Evolutionary conservation across 2,329 filamentous ascomycete species (phyloP).

Genomic region (Clarireedia monteithiana): DNA sequence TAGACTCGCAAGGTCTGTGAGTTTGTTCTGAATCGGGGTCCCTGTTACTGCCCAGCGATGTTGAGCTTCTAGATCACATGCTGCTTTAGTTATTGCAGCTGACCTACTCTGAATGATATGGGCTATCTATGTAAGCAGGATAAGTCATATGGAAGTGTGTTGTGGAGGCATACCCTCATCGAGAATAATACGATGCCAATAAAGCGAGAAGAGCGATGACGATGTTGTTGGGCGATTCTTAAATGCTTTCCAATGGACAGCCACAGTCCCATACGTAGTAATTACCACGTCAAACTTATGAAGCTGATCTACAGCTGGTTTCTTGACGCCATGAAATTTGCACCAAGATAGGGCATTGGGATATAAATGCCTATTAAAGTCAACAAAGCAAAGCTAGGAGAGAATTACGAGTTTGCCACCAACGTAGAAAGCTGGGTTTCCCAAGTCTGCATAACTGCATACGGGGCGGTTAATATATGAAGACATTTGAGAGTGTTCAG

Average conservation of each 20-base stretch:
- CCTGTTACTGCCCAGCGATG: constrained; percentile 31
- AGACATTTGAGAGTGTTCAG: too few relatives aligned
- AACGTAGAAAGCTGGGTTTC: too few relatives aligned
- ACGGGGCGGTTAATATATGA: too few relatives aligned
- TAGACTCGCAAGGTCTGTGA: constrained; percentile 27
- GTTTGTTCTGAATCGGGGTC: constrained; percentile 26
- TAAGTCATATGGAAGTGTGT: too few relatives aligned
- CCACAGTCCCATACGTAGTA: background rate
- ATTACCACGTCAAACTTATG: background rate
- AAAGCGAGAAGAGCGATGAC: constrained; percentile 19
- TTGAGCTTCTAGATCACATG: constrained; percentile 34
- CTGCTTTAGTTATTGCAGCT: constrained; percentile 38
- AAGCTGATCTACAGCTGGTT: too few relatives aligned
- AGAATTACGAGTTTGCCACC: too few relatives aligned
- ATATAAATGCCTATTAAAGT: too few relatives aligned
- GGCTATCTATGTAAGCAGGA: constrained; percentile 27
- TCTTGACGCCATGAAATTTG: too few relatives aligned
- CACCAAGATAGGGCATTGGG: too few relatives aligned
- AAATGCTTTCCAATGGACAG: background rate
- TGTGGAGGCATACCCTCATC: constrained; percentile 34
- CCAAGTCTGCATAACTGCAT: too few relatives aligned
- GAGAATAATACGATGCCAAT: constrained; percentile 37
- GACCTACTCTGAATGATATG: constrained; percentile 41
- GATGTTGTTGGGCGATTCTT: background rate
- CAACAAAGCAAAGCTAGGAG: too few relatives aligned